Base-by-base conservation (phyloP, 1,284 basidiomycete species). In the Apiotrichum montevideense region DNA sequence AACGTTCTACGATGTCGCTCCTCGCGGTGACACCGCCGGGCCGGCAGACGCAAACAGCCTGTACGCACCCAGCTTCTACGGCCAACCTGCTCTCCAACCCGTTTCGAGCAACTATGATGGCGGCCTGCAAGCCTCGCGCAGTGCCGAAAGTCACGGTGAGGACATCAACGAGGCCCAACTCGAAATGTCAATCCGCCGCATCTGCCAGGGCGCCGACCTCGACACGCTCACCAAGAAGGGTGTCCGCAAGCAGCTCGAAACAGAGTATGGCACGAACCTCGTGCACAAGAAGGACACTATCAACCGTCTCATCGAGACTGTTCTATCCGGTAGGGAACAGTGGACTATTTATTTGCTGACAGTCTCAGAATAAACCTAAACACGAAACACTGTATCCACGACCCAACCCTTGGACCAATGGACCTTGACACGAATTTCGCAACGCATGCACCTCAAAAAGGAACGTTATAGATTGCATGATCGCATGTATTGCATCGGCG, bases 181-280 rank as follows among this genome's bases (percentile, higher is more conserved):
- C 13, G 87, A 91, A 59, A 77, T 77, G 8, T 83, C 84, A 4
- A 86, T 94, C 3, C 80, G 86, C 56, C 80, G 84, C 35, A 81
- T 94, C 43, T 79, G 95, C 55, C 80, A 80, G 15, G 78, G 79
- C 29, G 90, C 90, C 0, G 90, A 96, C 76, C 79, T 96, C 54
- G 90, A 91, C 69, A 85, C 84, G 21, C 82, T 95, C 56, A 95
- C 92, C 50, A 96, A 96, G 80, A 85, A 91, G 64, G 87, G 87
- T 64, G 86, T 97, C 54, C 83, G 93, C 49, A 81, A 84, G 58
- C 84, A 85, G 68, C 78, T 97, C 51, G 89, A 94, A 75, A 83
- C 85, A 57, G 82, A 82, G 63, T 93, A 86, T 68, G 85, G 84
- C 34, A 83, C 70, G 29, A 69, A 65, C 33, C 64, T 80, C 43